A percentile compares a stretch with the other conserved stretches of the same genome.
These are phyloP conservation scores for Trypanosoma conorhini DNA, from an alignment of 208 protist genomes.

Conservation along the genomic window DNA sequence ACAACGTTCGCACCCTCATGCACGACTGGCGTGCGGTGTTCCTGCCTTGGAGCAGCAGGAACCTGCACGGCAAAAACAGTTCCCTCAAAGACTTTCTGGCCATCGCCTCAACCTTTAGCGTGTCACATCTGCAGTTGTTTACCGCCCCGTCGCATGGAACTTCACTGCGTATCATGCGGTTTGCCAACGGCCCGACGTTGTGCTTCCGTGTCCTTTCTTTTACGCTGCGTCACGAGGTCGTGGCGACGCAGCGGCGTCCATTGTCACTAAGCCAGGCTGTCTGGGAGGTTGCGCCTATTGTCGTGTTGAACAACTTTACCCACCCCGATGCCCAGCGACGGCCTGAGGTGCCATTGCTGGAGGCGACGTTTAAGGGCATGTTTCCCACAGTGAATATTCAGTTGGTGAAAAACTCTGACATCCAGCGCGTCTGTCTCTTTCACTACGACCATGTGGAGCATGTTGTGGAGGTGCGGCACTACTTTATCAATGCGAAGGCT, in stretches of 20 bases:
- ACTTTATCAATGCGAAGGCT: constrained; percentile 81
- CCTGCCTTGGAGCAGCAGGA: constrained; percentile 89
- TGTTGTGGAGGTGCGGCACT: constrained; percentile 90
- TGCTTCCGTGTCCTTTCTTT: constrained; percentile 90
- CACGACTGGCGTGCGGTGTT: constrained; percentile 91
- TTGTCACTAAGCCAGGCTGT: constrained; percentile 49
- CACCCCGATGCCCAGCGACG: constrained; percentile 60
- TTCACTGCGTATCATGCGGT: constrained; percentile 89
- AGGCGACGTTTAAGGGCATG: constrained; percentile 84
- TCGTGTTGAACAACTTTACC: constrained; percentile 93
- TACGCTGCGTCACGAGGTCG: constrained; percentile 81
- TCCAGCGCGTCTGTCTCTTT: constrained; percentile 86
- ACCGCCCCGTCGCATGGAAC: constrained; percentile 81
- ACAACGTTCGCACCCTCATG: constrained; percentile 81
- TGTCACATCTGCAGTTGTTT: constrained; percentile 88
- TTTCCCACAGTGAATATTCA: constrained; percentile 86
- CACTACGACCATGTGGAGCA: constrained; percentile 89
- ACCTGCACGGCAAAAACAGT: constrained; percentile 88
- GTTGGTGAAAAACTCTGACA: constrained; percentile 72
- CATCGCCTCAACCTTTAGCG: constrained; percentile 79
- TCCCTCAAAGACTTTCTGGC: constrained; percentile 88
- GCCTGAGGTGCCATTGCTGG: constrained; percentile 78
- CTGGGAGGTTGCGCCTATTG: constrained; percentile 87
- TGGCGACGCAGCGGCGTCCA: constrained; percentile 73
- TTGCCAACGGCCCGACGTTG: constrained; percentile 90